Evolutionary conservation across 192 early-diverging fungal species (phyloP), one percentile per base, ranked within the genome.

Genomic region (Diversispora epigaea): DNA sequence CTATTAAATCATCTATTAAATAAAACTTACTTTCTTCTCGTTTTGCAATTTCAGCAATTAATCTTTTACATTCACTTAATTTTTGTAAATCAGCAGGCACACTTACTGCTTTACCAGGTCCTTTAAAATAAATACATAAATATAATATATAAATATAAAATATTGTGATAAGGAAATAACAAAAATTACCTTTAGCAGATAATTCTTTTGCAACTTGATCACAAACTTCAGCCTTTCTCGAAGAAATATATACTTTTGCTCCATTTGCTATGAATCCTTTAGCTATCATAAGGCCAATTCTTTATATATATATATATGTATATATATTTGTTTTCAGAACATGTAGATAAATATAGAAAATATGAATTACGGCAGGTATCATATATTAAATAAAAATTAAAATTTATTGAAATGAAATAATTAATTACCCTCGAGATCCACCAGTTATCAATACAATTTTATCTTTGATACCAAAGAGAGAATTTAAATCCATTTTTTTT

Each of bases 181-280:
- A 5, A 45, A 44, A 11, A 3, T 7, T n/a, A 72, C 70, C 70
- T 60, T 58, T 11, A 41, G 25, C 54, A 44, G 43, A 44, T 72
- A 72, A 61, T 15, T 72, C 44, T 46, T 72, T 60, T 6, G 70
- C 70, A 46, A 60, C 56, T 47, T 72, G 15, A 60, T 72, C 70
- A 58, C 70, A 72, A 39, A 15, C 56, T 11, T 72, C 19, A 12
- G 14, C 39, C 0, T 8, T 22, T 73, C 96, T 87, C 41, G 91
- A 91, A 46, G 92, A 89, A 77, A 98, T 96, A 79, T 96, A 98
- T 32, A 98, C 96, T 78, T 85, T 91, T 70, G 93, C 94, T 14
- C 95, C 95, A 86, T 92, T 93, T 72, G 86, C 88, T 41, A 96
- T 89, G 58, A 94, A 91, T 21, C 91, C 92, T 64, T 87, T 81